Conservation (phyloP, 164 flowering plant species). For the Pachysandra terminalis region DNA sequence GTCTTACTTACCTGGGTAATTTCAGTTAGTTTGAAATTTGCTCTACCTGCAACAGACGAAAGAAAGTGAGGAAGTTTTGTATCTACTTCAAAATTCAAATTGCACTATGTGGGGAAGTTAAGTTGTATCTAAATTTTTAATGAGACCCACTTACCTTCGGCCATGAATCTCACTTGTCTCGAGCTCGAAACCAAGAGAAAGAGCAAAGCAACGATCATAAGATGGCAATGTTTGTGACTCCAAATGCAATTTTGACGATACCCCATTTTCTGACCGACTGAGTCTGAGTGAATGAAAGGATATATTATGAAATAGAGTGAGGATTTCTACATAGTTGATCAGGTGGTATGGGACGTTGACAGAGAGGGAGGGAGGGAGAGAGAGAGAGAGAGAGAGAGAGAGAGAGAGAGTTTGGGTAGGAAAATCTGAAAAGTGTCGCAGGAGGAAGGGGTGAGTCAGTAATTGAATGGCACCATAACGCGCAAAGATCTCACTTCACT, state of each 20-base stretch:
- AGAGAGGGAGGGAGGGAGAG: too few species aligned
- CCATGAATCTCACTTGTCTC: constrained; percentile 30
- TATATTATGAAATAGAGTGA: not conserved
- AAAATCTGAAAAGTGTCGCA: constrained; percentile 18
- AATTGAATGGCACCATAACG: constrained; percentile 27
- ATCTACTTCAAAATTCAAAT: too few species aligned
- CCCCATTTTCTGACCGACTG: constrained; percentile 28
- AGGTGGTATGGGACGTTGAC: too few species aligned
- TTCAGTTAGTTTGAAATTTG: constrained; percentile 19
- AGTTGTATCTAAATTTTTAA: not conserved
- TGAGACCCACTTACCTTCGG: constrained; percentile 46
- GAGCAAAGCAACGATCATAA: constrained; percentile 32
- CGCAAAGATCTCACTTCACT: constrained; percentile 10
- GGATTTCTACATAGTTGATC: too few species aligned
- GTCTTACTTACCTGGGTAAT: constrained; percentile 22
- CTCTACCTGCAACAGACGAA: constrained; percentile 29
- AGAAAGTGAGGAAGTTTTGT: too few species aligned
- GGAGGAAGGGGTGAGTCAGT: constrained; percentile 7
- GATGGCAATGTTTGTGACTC: constrained; percentile 20
- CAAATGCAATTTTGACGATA: constrained; percentile 12
- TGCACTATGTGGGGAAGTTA: too few species aligned
- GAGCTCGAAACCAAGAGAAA: constrained; percentile 35
- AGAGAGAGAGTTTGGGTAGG: not conserved
- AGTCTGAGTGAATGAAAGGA: constrained; percentile 12
- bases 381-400: too few species aligned